Conservation (phyloP, 2,329 filamentous ascomycete genomes). For the Dissoconium aciculare region DNA sequence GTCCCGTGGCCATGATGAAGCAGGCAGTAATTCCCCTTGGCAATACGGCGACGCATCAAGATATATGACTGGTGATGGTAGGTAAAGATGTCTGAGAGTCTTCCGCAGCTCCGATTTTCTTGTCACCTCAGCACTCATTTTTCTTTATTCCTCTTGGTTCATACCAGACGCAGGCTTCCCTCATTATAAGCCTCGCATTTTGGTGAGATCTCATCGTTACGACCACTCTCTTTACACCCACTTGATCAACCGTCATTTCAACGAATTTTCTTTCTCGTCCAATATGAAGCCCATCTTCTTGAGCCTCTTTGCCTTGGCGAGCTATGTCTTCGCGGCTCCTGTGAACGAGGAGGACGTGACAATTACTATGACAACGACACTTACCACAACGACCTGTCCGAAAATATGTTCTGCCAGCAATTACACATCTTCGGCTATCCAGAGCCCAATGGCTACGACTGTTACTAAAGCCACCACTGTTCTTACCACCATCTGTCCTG, state of each 20-base stretch:
- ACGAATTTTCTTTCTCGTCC: conserved; percentile 1
- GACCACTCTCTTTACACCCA: neutral
- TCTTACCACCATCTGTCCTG: conserved; percentile 4
- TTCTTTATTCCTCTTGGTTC: conserved; percentile 2
- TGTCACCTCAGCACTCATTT: neutral
- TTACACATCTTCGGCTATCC: conserved; percentile 1
- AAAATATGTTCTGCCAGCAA: conserved; percentile 1
- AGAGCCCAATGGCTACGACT: conserved; percentile 2
- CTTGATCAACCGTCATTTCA: neutral
- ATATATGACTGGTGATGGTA: too few species aligned
- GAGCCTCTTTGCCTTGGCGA: conserved; percentile 3
- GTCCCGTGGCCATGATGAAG: too few species aligned
- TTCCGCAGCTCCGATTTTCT: too few species aligned
- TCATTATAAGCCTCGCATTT: conserved; percentile 5
- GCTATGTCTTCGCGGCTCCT: conserved; percentile 4
- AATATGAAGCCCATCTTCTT: conserved; percentile 4
- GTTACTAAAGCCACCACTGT: conserved; percentile 3
- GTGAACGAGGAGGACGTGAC: too few species aligned
- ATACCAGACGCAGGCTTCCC: conserved; percentile 5
- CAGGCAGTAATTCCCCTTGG: too few species aligned
- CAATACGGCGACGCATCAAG: too few species aligned
- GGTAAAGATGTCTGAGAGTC: too few species aligned
- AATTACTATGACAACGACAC: conserved; percentile 2
- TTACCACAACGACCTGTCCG: conserved; percentile 3
- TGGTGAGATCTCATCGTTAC: conserved; percentile 1